These are phyloP conservation scores for Colletotrichum salicis DNA, from an alignment of 2,329 filamentous ascomycete genomes.

Conservation along the genomic window DNA sequence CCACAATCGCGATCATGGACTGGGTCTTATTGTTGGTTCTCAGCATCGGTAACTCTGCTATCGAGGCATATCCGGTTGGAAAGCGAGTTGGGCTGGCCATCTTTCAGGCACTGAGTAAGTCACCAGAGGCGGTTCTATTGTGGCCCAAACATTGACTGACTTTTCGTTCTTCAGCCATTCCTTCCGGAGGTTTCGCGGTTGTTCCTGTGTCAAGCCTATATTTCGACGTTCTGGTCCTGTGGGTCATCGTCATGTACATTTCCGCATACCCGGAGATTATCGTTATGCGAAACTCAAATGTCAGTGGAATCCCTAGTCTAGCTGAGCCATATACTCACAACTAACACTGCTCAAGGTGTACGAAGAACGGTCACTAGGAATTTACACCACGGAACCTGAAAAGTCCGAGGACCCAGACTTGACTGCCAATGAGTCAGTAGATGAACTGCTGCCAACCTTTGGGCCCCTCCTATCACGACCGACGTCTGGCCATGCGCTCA, in stretches of 20 bases:
- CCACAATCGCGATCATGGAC: slow-evolving; percentile 69
- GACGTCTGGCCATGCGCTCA: neutral
- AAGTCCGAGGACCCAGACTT: slow-evolving; percentile 39
- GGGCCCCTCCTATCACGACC: slow-evolving; percentile 30
- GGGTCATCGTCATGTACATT: slow-evolving; percentile 75
- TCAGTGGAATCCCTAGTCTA: neutral
- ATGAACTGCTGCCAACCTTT: slow-evolving; percentile 29
- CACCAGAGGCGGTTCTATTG: neutral
- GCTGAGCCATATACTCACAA: neutral
- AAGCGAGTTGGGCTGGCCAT: slow-evolving; percentile 71
- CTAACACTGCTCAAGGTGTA: slow-evolving; percentile 65
- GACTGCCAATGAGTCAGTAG: slow-evolving; percentile 39
- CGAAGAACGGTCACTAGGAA: slow-evolving; percentile 73
- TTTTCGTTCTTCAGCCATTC: slow-evolving; percentile 57
- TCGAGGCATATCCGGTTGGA: slow-evolving; percentile 62
- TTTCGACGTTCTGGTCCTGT: slow-evolving; percentile 68
- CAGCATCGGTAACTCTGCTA: slow-evolving; percentile 68
- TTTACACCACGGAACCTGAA: slow-evolving; percentile 56
- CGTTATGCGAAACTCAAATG: slow-evolving; percentile 69
- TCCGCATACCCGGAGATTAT: slow-evolving; percentile 71
- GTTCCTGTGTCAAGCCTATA: slow-evolving; percentile 66
- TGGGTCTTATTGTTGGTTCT: slow-evolving; percentile 74
- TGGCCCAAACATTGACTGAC: neutral
- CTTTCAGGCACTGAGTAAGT: slow-evolving; percentile 69
- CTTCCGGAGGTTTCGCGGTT: slow-evolving; percentile 74